Percentiles rank a stretch among this genome's conserved stretches.
Conservation (phyloP, 306 rosid species). For the Sophora flavescens region DNA sequence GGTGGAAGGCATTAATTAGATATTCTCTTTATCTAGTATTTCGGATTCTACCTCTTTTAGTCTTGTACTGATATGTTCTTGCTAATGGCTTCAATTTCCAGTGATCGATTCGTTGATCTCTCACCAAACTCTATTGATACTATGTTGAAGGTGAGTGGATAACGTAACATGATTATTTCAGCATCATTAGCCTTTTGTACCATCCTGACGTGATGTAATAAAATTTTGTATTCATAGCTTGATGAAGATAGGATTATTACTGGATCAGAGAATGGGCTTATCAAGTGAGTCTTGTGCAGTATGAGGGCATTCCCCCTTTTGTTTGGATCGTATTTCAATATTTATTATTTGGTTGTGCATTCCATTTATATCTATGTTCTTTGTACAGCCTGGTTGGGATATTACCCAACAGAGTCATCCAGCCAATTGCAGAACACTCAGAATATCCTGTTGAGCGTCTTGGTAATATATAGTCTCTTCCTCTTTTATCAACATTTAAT, state of each 20-base stretch:
- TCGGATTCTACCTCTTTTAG: conserved; percentile 22
- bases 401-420: conserved; percentile 88
- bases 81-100: conserved; percentile 51
- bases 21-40: conserved; percentile 20
- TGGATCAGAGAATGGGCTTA: conserved; percentile 94
- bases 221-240: conserved; percentile 59
- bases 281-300: conserved; percentile 72
- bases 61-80: conserved; percentile 38
- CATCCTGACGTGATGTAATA: conserved; percentile 10
- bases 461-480: conserved; percentile 59
- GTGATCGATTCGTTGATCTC: conserved; percentile 86
- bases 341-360: conserved; percentile 7
- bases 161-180: conserved; percentile 34
- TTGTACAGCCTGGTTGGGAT: conserved; percentile 75
- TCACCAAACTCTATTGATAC: conserved; percentile 80
- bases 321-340: conserved; percentile 30
- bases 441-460: conserved; percentile 87
- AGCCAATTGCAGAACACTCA: conserved; percentile 94
- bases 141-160: conserved; percentile 74
- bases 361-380: conserved; percentile 14
- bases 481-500: conserved; percentile 26
- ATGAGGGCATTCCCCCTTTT: conserved; percentile 24
- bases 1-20: not conserved
- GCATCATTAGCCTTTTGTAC: conserved; percentile 27
- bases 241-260: conserved; percentile 90